Evolutionary conservation across 2,329 filamentous ascomycete genomes (phyloP).

Genomic region (Phyllosticta citribraziliensis): DNA sequence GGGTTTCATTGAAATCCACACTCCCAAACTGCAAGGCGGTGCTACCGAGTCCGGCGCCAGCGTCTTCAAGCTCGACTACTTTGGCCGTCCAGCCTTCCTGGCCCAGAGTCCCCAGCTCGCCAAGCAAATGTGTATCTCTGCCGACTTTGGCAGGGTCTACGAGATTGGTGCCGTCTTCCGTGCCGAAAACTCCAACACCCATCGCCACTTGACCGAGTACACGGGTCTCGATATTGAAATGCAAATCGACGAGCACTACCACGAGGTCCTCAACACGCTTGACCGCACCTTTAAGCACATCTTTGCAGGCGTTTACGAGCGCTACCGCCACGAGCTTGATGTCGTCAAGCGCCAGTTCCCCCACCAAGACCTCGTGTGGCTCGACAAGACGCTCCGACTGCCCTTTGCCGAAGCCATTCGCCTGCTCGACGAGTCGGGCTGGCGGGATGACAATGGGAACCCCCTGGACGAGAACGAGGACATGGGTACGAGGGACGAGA

Average conservation of each 20-base stretch:
- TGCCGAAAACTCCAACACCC: conserved; percentile 91
- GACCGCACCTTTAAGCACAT: conserved; percentile 76
- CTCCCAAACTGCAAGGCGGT: conserved; percentile 79
- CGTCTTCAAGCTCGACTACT: conserved; percentile 89
- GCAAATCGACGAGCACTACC: conserved; percentile 80
- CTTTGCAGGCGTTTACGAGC: conserved; percentile 59
- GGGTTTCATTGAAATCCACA: conserved; percentile 88
- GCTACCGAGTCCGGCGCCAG: conserved; percentile 87
- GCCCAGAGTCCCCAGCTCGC: conserved; percentile 86
- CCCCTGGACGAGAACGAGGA: conserved; percentile 64
- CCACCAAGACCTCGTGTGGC: conserved; percentile 75
- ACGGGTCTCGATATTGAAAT: conserved; percentile 90
- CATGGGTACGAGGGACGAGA: conserved; percentile 75
- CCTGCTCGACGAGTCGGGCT: conserved; percentile 70
- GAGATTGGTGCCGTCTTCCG: conserved; percentile 87
- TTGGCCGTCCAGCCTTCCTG: conserved; percentile 74
- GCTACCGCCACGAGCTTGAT: conserved; percentile 63
- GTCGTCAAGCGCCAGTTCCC: conserved; percentile 76
- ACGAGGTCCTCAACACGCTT: conserved; percentile 71
- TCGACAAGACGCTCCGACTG: conserved; percentile 75
- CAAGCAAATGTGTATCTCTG: conserved; percentile 86
- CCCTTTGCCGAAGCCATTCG: conserved; percentile 70
- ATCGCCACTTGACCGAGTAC: conserved; percentile 88
- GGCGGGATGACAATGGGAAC: conserved; percentile 68
- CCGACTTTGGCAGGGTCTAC: conserved; percentile 82